phyloP scores from a whole-genome alignment of 140 eudicot species.

The Erigeron philadelphicus region DNA sequence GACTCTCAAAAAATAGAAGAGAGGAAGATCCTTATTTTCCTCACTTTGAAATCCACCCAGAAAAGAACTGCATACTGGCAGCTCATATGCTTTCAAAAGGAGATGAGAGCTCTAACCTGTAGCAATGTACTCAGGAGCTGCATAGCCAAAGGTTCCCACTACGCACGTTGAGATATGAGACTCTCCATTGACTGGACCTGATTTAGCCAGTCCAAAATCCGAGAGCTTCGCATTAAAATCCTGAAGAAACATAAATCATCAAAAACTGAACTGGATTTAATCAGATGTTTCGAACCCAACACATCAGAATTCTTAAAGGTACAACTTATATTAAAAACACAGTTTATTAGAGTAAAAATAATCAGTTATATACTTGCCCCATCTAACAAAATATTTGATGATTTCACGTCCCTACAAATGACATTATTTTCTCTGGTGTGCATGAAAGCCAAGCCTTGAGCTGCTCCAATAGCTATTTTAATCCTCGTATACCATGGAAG shows the following conservation, averaged over 20 bases:
- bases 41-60: no score
- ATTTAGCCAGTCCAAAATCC: conserved; percentile 32
- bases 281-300: no score
- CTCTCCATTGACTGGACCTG: conserved; percentile 35
- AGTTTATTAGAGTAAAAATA: no score
- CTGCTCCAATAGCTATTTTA: conserved; percentile 40
- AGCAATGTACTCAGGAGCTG: conserved; percentile 36
- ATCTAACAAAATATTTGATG: conserved; percentile 13
- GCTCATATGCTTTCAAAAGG: no score
- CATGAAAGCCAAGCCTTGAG: conserved; percentile 40
- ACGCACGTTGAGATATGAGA: conserved; percentile 30
- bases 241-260: background rate
- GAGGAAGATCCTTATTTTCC: no score
- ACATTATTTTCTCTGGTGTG: conserved; percentile 35
- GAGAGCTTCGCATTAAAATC: conserved; percentile 36
- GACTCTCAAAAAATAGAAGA: no score
- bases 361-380: background rate
- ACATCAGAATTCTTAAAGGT: no score
- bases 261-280: no score
- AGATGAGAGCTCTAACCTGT: conserved; percentile 21
- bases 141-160: conserved; percentile 33
- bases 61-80: no score
- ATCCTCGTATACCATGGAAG: conserved; percentile 30
- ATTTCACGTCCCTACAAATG: conserved; percentile 14
- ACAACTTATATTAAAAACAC: no score